Percentiles rank a stretch among this genome's conserved stretches.
Evolutionary conservation across 2,329 filamentous ascomycete species (phyloP).

Genomic region (Zymoseptoria pseudotritici): DNA sequence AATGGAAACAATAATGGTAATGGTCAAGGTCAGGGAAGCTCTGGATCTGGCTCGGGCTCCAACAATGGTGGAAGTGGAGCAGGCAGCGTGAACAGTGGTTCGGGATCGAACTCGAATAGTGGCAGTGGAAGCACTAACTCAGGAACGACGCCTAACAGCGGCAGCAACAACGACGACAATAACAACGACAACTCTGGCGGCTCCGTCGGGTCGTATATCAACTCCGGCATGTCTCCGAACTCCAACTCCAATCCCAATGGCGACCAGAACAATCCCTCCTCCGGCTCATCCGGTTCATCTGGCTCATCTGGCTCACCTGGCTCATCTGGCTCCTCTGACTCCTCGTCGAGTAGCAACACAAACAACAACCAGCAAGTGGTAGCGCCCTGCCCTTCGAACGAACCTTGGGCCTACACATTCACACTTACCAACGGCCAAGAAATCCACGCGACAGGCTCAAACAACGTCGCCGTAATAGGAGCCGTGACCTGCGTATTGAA

Average conservation of each 20-base stretch:
- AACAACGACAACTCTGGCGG: background rate
- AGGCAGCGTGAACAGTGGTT: background rate
- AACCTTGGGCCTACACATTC: conserved; percentile 11
- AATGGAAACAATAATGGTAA: background rate
- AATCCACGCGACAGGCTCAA: conserved; percentile 10
- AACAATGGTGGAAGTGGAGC: background rate
- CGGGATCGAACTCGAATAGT: background rate
- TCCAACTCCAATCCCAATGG: background rate
- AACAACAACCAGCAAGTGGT: background rate
- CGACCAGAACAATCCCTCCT: background rate
- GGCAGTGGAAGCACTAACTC: background rate
- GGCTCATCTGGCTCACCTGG: background rate
- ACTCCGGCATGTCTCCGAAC: background rate
- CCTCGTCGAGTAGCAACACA: background rate
- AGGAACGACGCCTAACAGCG: background rate
- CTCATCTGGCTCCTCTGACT: background rate
- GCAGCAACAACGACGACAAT: background rate
- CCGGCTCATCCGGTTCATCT: background rate
- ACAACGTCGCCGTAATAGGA: conserved; percentile 11
- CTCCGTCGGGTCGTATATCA: background rate
- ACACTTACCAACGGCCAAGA: conserved; percentile 6
- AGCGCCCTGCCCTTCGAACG: conserved; percentile 8
- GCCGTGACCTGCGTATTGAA: conserved; percentile 10
- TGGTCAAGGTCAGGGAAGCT: background rate
- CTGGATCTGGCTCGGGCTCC: background rate